Conservation (phyloP, 129 eudicot species). For the Flaveria brownii region DNA sequence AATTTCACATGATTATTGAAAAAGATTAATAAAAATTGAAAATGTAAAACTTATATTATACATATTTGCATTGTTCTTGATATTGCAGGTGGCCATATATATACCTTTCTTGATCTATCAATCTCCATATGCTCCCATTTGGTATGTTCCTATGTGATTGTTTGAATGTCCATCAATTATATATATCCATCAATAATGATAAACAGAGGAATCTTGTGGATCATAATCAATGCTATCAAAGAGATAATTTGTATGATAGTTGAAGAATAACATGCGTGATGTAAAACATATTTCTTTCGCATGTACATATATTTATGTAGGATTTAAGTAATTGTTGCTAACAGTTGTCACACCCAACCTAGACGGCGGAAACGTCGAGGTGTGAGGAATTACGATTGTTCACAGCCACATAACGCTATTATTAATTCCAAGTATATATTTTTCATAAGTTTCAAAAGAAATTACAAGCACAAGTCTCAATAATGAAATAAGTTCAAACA, state of each 20-base stretch:
- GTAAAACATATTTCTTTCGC: not conserved
- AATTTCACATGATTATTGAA: not conserved
- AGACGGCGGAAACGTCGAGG: too few relatives aligned
- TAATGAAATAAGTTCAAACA: too few relatives aligned
- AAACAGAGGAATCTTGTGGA: too few relatives aligned
- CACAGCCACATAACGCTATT: too few relatives aligned
- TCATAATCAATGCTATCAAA: too few relatives aligned
- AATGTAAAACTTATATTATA: not conserved
- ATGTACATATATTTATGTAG: not conserved
- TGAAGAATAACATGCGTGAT: not conserved
- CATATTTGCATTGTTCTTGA: conserved; percentile 6
- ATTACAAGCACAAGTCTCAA: too few relatives aligned
- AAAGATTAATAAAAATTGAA: not conserved
- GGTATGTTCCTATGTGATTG: conserved; percentile 43
- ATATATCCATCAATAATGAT: not conserved
- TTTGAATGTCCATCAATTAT: not conserved
- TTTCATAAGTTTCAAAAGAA: too few relatives aligned
- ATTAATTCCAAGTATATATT: too few relatives aligned
- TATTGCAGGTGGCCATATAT: conserved; percentile 93
- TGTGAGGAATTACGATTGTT: too few relatives aligned
- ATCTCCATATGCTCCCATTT: conserved; percentile 78
- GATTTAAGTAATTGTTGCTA: not conserved
- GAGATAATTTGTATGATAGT: not conserved
- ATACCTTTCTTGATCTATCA: conserved; percentile 85
- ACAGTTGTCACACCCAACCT: too few relatives aligned